Conservation (phyloP, 2,329 filamentous ascomycete genomes). For the Fusarium veterinarium region DNA sequence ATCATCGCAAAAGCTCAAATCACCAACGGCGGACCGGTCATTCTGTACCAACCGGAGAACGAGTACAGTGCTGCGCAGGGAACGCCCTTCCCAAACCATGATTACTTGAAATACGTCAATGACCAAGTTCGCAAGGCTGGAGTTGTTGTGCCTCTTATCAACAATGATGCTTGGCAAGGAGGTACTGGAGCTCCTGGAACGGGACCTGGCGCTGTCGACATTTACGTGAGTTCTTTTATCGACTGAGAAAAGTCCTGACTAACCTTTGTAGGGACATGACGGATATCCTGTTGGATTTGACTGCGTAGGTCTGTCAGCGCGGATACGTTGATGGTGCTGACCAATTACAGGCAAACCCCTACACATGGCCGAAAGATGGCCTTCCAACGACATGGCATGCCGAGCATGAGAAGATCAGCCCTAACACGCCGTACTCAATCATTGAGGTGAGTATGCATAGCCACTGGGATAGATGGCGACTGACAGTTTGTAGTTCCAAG, state of each 20-base stretch:
- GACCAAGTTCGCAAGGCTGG: constrained; percentile 75
- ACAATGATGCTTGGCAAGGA: constrained; percentile 73
- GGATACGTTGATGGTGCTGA: constrained; percentile 7
- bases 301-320: constrained; percentile 52
- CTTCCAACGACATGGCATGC: constrained; percentile 61
- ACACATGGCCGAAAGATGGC: constrained; percentile 46
- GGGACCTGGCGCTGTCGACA: constrained; percentile 64
- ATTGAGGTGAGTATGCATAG: constrained; percentile 42
- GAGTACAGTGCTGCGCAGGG: constrained; percentile 72
- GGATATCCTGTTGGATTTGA: constrained; percentile 71
- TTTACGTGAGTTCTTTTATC: constrained; percentile 58
- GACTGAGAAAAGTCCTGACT: no score
- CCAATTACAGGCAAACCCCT: constrained; percentile 58
- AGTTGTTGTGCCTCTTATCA: constrained; percentile 79
- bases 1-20: constrained; percentile 82
- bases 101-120: constrained; percentile 78
- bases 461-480: accelerated
- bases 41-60: constrained; percentile 84
- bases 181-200: constrained; percentile 74
- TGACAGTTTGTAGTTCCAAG: constrained; percentile 66
- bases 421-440: constrained; percentile 73
- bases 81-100: constrained; percentile 70
- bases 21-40: constrained; percentile 83
- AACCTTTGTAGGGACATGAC: constrained; percentile 62
- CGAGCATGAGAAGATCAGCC: constrained; percentile 70